Evolutionary conservation across 345 rosid genomes (phyloP).

Genomic region (Eucalyptus erythrocorys): DNA sequence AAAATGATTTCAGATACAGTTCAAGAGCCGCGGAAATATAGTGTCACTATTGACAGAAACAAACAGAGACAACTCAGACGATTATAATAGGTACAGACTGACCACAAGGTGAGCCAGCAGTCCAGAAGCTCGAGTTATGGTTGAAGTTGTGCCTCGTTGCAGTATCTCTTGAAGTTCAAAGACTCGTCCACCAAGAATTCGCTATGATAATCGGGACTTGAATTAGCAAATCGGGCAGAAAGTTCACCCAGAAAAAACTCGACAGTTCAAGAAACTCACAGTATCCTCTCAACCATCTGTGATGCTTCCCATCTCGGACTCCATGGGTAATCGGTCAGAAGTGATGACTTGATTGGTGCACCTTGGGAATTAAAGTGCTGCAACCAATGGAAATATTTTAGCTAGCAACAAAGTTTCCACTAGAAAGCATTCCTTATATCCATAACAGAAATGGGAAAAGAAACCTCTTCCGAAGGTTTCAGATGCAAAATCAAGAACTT

Average conservation of each 20-base stretch:
- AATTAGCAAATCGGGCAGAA: neutral
- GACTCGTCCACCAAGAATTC: slow-evolving; percentile 69
- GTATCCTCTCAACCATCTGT: slow-evolving; percentile 73
- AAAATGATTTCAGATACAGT: neutral
- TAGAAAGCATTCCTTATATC: neutral
- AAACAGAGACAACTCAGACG: neutral
- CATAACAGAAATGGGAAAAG: neutral
- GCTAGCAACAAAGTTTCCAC: neutral
- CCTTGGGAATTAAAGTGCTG: slow-evolving; percentile 62
- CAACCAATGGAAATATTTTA: neutral
- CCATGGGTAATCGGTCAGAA: slow-evolving; percentile 74
- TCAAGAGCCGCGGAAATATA: neutral
- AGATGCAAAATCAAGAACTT: neutral
- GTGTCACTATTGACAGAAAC: neutral
- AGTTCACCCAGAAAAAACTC: neutral
- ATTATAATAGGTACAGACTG: neutral
- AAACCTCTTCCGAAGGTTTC: neutral
- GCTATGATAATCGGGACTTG: slow-evolving; percentile 11
- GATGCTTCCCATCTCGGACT: slow-evolving; percentile 93
- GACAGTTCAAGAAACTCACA: slow-evolving; percentile 26
- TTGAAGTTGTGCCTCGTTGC: slow-evolving; percentile 59
- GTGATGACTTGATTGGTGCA: slow-evolving; percentile 48
- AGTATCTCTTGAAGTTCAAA: slow-evolving; percentile 63
- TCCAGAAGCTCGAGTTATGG: neutral
- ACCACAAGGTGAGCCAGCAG: neutral